phyloP scores from a whole-genome alignment of 768 basidiomycete genomes.

The Gloeostereum incarnatum region DNA sequence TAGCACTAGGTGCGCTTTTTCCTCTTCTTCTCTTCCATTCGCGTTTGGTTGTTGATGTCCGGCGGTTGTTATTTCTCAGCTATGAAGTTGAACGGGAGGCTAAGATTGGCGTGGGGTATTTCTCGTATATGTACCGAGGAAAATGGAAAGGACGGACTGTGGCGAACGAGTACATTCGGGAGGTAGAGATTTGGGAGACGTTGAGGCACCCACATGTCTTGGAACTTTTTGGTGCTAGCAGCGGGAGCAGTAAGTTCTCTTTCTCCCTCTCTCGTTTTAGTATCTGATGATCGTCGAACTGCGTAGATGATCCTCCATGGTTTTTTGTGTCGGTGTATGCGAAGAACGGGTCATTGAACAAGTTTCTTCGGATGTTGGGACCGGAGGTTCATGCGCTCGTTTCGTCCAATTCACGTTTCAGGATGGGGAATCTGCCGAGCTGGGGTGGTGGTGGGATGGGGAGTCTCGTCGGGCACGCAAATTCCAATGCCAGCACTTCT shows the following conservation, averaged over 20 bases:
- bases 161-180: slow-evolving; percentile 58
- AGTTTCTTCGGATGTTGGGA: slow-evolving; percentile 28
- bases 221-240: slow-evolving; percentile 70
- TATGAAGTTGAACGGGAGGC: slow-evolving; percentile 69
- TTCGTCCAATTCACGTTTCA: slow-evolving; percentile 10
- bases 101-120: slow-evolving; percentile 68
- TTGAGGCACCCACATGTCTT: slow-evolving; percentile 65
- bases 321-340: slow-evolving; percentile 74
- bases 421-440: slow-evolving; percentile 10
- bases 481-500: too few relatives aligned
- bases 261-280: too few relatives aligned
- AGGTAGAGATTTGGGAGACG: slow-evolving; percentile 64
- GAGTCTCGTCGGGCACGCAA: not conserved
- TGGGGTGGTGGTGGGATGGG: slow-evolving; percentile 6
- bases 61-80: slow-evolving; percentile 16
- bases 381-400: not conserved
- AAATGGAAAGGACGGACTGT: slow-evolving; percentile 59
- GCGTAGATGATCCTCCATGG: slow-evolving; percentile 64
- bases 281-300: too few relatives aligned
- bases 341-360: slow-evolving; percentile 53
- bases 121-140: slow-evolving; percentile 74
- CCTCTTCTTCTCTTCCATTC: slow-evolving; percentile 1
- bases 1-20: slow-evolving; percentile 48
- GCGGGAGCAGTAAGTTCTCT: slow-evolving; percentile 52
- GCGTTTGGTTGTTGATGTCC: slow-evolving; percentile 1